These are phyloP conservation scores for Rosellinia necatrix DNA, from an alignment of 2,329 filamentous ascomycete genomes.

Conservation along the genomic window DNA sequence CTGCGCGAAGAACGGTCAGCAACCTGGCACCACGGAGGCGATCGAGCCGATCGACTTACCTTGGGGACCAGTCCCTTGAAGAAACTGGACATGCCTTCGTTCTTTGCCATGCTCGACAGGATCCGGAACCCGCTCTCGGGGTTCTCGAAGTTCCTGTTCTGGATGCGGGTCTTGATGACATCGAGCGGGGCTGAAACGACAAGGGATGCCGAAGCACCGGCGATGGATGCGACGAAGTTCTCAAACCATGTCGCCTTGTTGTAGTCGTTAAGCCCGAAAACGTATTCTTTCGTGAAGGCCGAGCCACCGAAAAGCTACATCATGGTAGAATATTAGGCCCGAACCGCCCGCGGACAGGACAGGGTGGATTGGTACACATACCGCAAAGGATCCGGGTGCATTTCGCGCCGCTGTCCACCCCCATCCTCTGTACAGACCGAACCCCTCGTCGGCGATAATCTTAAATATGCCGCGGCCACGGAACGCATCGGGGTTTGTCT, in stretches of 20 bases:
- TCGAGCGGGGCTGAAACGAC: slow-evolving; percentile 95
- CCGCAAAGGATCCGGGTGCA: slow-evolving; percentile 93
- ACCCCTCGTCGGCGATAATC: slow-evolving; percentile 92
- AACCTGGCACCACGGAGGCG: background rate
- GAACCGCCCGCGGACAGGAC: background rate
- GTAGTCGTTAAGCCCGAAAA: slow-evolving; percentile 90
- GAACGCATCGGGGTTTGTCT: slow-evolving; percentile 99
- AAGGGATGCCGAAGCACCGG: slow-evolving; percentile 91
- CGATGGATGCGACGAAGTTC: slow-evolving; percentile 97
- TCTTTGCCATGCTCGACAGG: slow-evolving; percentile 86
- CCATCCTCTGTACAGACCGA: slow-evolving; percentile 94
- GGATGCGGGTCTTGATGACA: slow-evolving; percentile 97
- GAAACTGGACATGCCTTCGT: slow-evolving; percentile 85
- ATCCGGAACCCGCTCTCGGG: slow-evolving; percentile 94
- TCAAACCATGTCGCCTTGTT: slow-evolving; percentile 93
- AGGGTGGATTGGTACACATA: slow-evolving; percentile 53
- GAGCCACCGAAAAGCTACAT: slow-evolving; percentile 92
- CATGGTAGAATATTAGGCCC: slow-evolving; percentile 34
- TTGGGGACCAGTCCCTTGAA: slow-evolving; percentile 98
- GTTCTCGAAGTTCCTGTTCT: slow-evolving; percentile 98
- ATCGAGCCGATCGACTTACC: slow-evolving; percentile 48
- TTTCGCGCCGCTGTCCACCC: slow-evolving; percentile 98
- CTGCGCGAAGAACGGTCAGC: slow-evolving; percentile 45
- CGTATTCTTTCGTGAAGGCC: slow-evolving; percentile 95
- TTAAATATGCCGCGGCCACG: slow-evolving; percentile 86